Base-by-base conservation (phyloP, 176 grass and related monocot genomes). In the Carex scoparia region DNA sequence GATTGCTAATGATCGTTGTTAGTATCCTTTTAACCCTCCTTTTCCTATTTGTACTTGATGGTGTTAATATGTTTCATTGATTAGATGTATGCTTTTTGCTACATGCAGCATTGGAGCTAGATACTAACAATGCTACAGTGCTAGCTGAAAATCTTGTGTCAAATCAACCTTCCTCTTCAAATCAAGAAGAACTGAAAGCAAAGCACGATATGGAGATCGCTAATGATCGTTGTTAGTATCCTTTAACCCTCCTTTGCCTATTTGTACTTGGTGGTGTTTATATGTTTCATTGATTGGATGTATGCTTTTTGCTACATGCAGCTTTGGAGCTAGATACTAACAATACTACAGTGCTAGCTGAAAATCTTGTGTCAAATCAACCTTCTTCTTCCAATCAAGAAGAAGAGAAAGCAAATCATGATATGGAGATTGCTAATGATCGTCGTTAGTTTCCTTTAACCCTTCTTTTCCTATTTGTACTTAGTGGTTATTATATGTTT, bases 71-170 rank as follows among this genome's bases (percentile, higher is more conserved):
- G 40, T 61, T 58, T 79, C 33, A 13, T 79, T 59, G 73, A 70
- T 79, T 88, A n/a, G 28, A 69, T 66, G 9, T 48, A 14, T 23
- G 40, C 56, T 63, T 82, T 35, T 3, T 38, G 31, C 67, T 72
- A 86, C 32, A 18, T 55, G 69, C 87, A 79, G 80, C 27, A 2
- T 30, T 84, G 44, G 79, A 51, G 85, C 38, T 40, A 40, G 38
- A 40, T 40, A 40, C 38, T 40, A 40, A 40, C 38, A 40, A 40
- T 40, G 38, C 38, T 40, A 99, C 96, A 88, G 94, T 99, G 96
- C 84, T 99, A 85, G 96, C 96, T 37, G 96, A 99, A 92, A 99
- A 99, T 76, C 96, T 99, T 40, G 90, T 99, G 55, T 86, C 94
- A 48, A 88, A 88, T 86, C 85, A 89, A 81, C 57, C 73, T 87